A percentile compares a stretch with the other conserved stretches of the same genome.
Evolutionary conservation across 1,284 basidiomycete species (phyloP).

Genomic region (Tilletia walkeri): DNA sequence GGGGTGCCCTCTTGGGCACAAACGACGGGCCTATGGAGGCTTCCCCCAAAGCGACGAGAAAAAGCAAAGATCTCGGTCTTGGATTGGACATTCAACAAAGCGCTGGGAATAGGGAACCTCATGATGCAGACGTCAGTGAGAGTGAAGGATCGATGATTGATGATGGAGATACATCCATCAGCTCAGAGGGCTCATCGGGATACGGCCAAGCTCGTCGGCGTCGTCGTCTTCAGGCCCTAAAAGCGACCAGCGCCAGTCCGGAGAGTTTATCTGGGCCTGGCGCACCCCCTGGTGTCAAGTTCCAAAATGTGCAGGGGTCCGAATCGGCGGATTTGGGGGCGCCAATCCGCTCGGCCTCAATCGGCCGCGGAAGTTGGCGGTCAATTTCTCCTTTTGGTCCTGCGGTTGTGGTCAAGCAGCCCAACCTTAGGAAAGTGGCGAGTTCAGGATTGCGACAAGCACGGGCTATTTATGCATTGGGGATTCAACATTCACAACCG

Average conservation of each 20-base stretch:
- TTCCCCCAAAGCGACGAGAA: too few species aligned
- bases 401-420: slow-evolving; percentile 13
- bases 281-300: not conserved
- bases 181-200: not conserved
- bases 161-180: not conserved
- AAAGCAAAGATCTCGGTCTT: not conserved
- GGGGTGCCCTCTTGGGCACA: slow-evolving; percentile 10
- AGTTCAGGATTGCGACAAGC: slow-evolving; percentile 9
- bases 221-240: slow-evolving; percentile 9
- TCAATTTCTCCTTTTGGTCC: slow-evolving; percentile 15
- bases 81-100: not conserved
- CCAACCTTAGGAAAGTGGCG: slow-evolving; percentile 1
- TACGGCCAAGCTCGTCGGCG: not conserved
- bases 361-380: not conserved
- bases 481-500: too few species aligned
- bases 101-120: not conserved
- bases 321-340: not conserved
- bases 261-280: too few species aligned
- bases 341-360: slow-evolving; percentile 4
- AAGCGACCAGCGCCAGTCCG: not conserved
- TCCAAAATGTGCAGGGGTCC: not conserved
- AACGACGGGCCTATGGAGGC: not conserved
- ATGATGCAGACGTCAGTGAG: slow-evolving; percentile 5
- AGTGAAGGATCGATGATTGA: not conserved
- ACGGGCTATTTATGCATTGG: not conserved